These are phyloP conservation scores for Zygotorulaspora danielsina DNA, from an alignment of 805 yeast species.

Conservation along the genomic window DNA sequence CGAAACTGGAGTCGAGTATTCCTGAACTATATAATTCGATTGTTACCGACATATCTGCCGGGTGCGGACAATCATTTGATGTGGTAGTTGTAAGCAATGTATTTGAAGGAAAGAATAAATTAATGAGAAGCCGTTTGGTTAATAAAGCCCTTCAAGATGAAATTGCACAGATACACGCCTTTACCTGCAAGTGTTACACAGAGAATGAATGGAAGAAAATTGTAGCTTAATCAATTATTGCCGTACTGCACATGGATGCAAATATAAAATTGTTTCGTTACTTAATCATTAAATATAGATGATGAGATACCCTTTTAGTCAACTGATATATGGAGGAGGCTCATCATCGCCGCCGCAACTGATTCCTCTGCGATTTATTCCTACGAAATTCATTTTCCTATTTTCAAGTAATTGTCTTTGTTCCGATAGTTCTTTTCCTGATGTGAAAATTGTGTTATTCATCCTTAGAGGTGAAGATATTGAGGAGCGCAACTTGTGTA, in stretches of 20 bases:
- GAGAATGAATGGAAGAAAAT: slow-evolving; percentile 74
- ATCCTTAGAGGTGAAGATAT: slow-evolving; percentile 22
- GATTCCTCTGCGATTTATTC: slow-evolving; percentile 16
- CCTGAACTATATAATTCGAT: slow-evolving; percentile 32
- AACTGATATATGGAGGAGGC: slow-evolving; percentile 30
- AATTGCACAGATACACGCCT: slow-evolving; percentile 85
- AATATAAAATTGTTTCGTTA: slow-evolving; percentile 5
- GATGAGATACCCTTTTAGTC: background rate
- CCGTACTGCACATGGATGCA: background rate
- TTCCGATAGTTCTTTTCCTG: slow-evolving; percentile 10
- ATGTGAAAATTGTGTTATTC: slow-evolving; percentile 11
- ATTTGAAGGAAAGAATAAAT: slow-evolving; percentile 77
- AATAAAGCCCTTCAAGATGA: slow-evolving; percentile 78
- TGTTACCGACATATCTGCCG: slow-evolving; percentile 57
- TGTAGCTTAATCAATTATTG: slow-evolving; percentile 17
- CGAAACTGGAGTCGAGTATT: slow-evolving; percentile 24
- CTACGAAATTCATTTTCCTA: slow-evolving; percentile 24
- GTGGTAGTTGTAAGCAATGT: slow-evolving; percentile 72
- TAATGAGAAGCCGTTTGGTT: slow-evolving; percentile 82
- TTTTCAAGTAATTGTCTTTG: slow-evolving; percentile 20
- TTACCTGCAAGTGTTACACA: slow-evolving; percentile 87
- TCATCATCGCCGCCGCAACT: slow-evolving; percentile 32
- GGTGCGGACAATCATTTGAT: slow-evolving; percentile 98
- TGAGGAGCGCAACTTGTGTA: slow-evolving; percentile 19
- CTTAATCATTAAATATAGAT: slow-evolving; percentile 5